These are phyloP conservation scores for Ceratocystis colombiana DNA, from an alignment of 2,329 filamentous ascomycete genomes.

Conservation along the genomic window DNA sequence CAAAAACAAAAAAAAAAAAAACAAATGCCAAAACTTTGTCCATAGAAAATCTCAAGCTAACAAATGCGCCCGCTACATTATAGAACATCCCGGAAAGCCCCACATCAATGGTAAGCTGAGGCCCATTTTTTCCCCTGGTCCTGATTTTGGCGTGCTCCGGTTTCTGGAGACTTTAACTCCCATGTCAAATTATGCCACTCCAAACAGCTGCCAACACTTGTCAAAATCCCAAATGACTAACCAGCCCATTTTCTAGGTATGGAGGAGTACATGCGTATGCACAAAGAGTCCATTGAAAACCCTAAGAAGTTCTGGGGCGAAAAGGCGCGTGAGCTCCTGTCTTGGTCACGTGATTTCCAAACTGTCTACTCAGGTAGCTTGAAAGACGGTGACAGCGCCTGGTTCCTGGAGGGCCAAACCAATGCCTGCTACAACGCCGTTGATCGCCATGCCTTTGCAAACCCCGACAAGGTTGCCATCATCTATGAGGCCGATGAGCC, in stretches of 20 bases:
- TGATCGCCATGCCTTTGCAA: constrained; percentile 89
- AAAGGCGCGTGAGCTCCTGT: constrained; percentile 76
- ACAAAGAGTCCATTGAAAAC: constrained; percentile 78
- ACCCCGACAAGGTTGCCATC: constrained; percentile 87
- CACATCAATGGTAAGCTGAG: constrained; percentile 50
- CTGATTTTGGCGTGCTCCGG: background rate
- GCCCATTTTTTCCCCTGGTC: constrained; percentile 27
- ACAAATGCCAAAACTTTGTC: constrained; percentile 7
- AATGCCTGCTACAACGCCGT: constrained; percentile 98
- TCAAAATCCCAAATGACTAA: background rate
- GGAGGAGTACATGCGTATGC: constrained; percentile 57
- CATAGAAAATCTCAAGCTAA: constrained; percentile 30
- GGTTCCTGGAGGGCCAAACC: constrained; percentile 87
- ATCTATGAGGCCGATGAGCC: constrained; percentile 98
- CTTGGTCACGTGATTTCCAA: constrained; percentile 85
- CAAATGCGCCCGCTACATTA: constrained; percentile 28
- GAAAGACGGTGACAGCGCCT: constrained; percentile 70
- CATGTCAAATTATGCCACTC: background rate
- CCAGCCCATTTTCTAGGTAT: constrained; percentile 38
- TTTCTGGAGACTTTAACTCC: background rate
- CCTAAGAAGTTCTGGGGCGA: constrained; percentile 84
- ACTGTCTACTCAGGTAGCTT: constrained; percentile 75
- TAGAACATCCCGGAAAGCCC: constrained; percentile 61
- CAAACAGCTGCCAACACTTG: background rate
- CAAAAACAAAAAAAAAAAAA: background rate